A percentile compares a stretch with the other conserved stretches of the same genome.
phyloP scores from a whole-genome alignment of 1,284 basidiomycete genomes.

The Takashimella koratensis region DNA sequence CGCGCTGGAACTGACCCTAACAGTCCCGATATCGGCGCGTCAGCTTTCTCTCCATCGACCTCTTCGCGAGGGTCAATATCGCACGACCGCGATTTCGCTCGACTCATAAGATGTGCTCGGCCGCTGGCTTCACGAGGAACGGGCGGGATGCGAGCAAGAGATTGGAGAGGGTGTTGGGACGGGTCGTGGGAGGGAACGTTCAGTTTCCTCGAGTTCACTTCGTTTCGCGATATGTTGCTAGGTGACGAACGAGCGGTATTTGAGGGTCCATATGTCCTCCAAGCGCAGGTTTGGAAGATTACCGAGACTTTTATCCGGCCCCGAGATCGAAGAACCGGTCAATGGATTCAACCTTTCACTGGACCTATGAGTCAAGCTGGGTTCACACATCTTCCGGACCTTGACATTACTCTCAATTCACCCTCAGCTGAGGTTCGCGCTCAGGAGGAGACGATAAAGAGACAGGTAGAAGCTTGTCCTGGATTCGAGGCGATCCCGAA shows the following conservation, averaged over 20 bases:
- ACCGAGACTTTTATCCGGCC: slow-evolving; percentile 51
- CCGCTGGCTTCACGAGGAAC: slow-evolving; percentile 31
- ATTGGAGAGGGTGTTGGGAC: slow-evolving; percentile 47
- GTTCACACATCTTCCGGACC: slow-evolving; percentile 26
- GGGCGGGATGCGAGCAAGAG: slow-evolving; percentile 40
- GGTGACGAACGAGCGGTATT: slow-evolving; percentile 45
- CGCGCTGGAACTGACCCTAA: neutral
- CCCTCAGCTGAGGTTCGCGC: neutral
- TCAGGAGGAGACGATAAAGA: slow-evolving; percentile 26
- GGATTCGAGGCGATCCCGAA: slow-evolving; percentile 41
- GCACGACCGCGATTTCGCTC: slow-evolving; percentile 38
- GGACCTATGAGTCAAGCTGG: slow-evolving; percentile 46
- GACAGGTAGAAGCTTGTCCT: slow-evolving; percentile 40
- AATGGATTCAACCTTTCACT: slow-evolving; percentile 13
- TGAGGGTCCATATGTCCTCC: slow-evolving; percentile 54
- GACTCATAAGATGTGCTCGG: slow-evolving; percentile 48
- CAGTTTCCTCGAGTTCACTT: slow-evolving; percentile 56
- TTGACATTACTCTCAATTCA: neutral
- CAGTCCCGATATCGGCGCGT: neutral
- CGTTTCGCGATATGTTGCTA: slow-evolving; percentile 50
- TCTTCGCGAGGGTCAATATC: neutral
- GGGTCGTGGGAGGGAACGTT: slow-evolving; percentile 58
- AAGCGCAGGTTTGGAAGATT: slow-evolving; percentile 57
- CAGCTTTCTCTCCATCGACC: no score
- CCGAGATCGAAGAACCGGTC: slow-evolving; percentile 1